Evolutionary conservation across 495 filamentous ascomycete species (phyloP).

Genomic region (Penicillium psychrofluorescens): DNA sequence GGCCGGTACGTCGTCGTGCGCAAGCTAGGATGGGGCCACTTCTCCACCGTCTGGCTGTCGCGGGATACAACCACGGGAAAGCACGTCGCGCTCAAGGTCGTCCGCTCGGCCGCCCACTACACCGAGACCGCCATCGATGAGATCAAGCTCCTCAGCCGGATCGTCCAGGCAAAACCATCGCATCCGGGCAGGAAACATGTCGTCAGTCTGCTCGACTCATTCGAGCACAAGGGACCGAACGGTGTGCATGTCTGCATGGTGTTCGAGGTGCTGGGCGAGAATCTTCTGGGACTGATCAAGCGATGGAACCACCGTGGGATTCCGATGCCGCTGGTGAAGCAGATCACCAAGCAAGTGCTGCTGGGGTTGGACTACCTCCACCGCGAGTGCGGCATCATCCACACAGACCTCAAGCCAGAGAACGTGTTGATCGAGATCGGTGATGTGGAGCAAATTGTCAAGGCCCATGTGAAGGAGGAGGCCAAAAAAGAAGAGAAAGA

Average conservation of each 20-base stretch:
- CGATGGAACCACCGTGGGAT: conserved; percentile 97
- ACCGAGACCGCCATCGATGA: conserved; percentile 98
- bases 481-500: conserved; percentile 66
- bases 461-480: conserved; percentile 87
- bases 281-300: conserved; percentile 92
- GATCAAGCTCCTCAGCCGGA: conserved; percentile 95
- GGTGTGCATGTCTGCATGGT: conserved; percentile 98
- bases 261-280: conserved; percentile 96
- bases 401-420: conserved; percentile 96
- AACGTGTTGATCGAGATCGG: conserved; percentile 99
- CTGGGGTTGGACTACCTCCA: conserved; percentile 94
- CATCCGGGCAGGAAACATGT: conserved; percentile 93
- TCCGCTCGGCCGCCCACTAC: conserved; percentile 94
- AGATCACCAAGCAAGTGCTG: conserved; percentile 97
- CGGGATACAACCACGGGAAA: conserved; percentile 84
- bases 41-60: conserved; percentile 97
- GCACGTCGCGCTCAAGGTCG: conserved; percentile 96
- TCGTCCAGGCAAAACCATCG: conserved; percentile 86
- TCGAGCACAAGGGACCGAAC: conserved; percentile 96
- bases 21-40: conserved; percentile 98
- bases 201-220: conserved; percentile 90
- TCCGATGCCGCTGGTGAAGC: conserved; percentile 90
- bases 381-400: conserved; percentile 97
- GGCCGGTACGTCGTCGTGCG: conserved; percentile 93
- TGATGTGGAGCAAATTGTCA: conserved; percentile 94